Conservation (phyloP, 2,329 filamentous ascomycete genomes). For the Cordyceps cicadae region DNA sequence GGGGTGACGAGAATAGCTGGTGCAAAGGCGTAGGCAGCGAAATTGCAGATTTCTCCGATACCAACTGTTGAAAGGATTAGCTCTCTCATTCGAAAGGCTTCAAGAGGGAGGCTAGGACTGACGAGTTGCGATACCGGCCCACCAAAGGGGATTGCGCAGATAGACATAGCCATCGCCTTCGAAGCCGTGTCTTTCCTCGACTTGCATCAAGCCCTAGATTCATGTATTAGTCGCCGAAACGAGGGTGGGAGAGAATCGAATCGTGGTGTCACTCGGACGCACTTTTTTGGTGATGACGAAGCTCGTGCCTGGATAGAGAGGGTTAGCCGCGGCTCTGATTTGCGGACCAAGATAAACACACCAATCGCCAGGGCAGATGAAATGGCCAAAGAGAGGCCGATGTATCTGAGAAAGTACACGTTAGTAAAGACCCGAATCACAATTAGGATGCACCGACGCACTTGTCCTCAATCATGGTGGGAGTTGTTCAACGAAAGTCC, state of each 20-base stretch:
- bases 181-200: slow-evolving; percentile 85
- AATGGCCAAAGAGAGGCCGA: slow-evolving; percentile 8
- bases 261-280: slow-evolving; percentile 18
- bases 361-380: slow-evolving; percentile 11
- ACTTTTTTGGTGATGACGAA: slow-evolving; percentile 99
- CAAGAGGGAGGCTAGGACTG: slow-evolving; percentile 28
- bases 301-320: slow-evolving; percentile 60
- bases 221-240: not conserved
- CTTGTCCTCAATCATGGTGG: slow-evolving; percentile 10
- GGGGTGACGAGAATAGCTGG: slow-evolving; percentile 98
- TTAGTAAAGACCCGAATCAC: not conserved
- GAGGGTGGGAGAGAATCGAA: not conserved
- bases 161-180: slow-evolving; percentile 96
- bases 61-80: slow-evolving; percentile 54
- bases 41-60: slow-evolving; percentile 90
- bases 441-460: not conserved
- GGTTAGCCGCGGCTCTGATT: slow-evolving; percentile 6
- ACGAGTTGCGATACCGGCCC: slow-evolving; percentile 88
- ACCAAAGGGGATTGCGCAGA: slow-evolving; percentile 91
- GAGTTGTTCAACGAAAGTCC: not conserved
- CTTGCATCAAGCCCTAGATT: slow-evolving; percentile 73
- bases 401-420: slow-evolving; percentile 1
- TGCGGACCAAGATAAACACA: not conserved
- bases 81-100: not conserved
- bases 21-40: slow-evolving; percentile 95